Conservation (phyloP, 176 grass and related monocot genomes). For the Hordeum vulgare region MorexV3_pseudomolecules_assembly NC_058522.1:491005709-491006208, state of each 20-base stretch:
- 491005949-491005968: background rate
- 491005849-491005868: background rate
- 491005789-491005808: slow-evolving; percentile 10
- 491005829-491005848: background rate
- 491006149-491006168: background rate
- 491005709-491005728: slow-evolving; percentile 83
- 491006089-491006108: background rate
- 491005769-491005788: slow-evolving; percentile 37
- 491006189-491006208: background rate
- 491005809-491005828: slow-evolving; percentile 7
- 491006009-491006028: background rate
- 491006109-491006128: background rate
- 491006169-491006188: background rate
- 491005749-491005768: slow-evolving; percentile 93
- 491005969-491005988: background rate
- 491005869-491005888: slow-evolving; percentile 8
- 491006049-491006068: background rate
- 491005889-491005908: background rate
- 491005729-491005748: slow-evolving; percentile 66
- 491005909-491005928: slow-evolving; percentile 5
- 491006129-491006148: background rate
- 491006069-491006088: background rate
- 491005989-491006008: background rate
- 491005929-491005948: background rate
- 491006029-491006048: background rate